Base-by-base conservation (phyloP, 805 yeast genomes). In the Myxozyma monticola region DNA sequence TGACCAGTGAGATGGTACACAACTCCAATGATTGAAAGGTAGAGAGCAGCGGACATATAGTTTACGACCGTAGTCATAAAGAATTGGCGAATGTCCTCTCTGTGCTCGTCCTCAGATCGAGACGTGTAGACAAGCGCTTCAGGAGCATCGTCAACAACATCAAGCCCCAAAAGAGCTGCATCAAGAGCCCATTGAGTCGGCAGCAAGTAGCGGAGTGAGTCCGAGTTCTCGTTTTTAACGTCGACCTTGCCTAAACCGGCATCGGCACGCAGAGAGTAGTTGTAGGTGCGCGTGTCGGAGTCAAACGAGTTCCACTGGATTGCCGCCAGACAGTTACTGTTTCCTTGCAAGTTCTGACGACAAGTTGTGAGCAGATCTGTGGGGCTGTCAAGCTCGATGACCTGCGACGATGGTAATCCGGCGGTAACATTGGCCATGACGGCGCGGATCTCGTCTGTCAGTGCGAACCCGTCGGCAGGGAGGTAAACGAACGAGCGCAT, bases 101-200 rank as follows among this genome's bases (percentile, higher is more conserved):
- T 51, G 45, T 44, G 61, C 54, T 42, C 36, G 45, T 33, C 55
- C 54, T 30, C 61, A 36, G 42, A 41, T 31, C 18, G 60, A 30
- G 33, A 69, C 59, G 61, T 58, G 65, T 8, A 67, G 58, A 56
- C 66, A 42, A 9, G 61, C 42, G 21, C 49, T 24, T 14, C 63
- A 59, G 37, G 60, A 49, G 46, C 48, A 14, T 42, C 45, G 15
- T 7, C 31, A 15, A 21, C 36, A 21, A 33, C 39, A 9, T 45
- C 47, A 29, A 43, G 42, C 15, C 54, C 47, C 7, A 45, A n/a
- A 12, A 53, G 15, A 1, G 56, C 42, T 3, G 56, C 37, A 33
- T 68, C 71, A 17, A 68, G 43, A 5, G 69, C 68, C 63, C 66
- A 65, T 43, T 68, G 71, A 8, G 68, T 44, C 1, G 71, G 71